phyloP scores from a whole-genome alignment of 1,284 basidiomycete genomes.

The Apiotrichum veenhuisii region DNA sequence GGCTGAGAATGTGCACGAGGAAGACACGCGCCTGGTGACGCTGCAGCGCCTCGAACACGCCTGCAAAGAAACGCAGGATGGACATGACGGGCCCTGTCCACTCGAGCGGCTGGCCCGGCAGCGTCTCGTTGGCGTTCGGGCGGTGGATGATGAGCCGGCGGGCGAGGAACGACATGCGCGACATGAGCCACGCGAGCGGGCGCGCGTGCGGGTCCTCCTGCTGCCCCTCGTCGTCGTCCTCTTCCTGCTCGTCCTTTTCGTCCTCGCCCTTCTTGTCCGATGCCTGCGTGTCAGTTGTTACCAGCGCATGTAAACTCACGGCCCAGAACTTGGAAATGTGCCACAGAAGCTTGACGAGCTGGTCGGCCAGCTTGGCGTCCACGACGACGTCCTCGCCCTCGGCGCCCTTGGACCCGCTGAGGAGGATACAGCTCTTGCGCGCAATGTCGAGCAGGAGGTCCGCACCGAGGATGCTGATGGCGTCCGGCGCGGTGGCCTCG shows the following conservation, averaged over 20 bases:
- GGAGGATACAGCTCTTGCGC: conserved; percentile 69
- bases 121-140: conserved; percentile 41
- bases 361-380: conserved; percentile 71
- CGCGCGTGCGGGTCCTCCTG: conserved; percentile 49
- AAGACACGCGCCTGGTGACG: conserved; percentile 60
- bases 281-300: conserved; percentile 4
- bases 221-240: conserved; percentile 41
- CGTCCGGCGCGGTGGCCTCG: not conserved
- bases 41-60: conserved; percentile 73
- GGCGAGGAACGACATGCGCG: conserved; percentile 84
- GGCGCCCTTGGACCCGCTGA: conserved; percentile 59
- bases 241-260: conserved; percentile 35
- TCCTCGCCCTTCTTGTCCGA: conserved; percentile 35
- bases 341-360: conserved; percentile 91
- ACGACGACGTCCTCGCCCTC: conserved; percentile 50
- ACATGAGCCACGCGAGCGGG: conserved; percentile 87
- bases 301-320: conserved; percentile 1
- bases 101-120: conserved; percentile 51
- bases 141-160: conserved; percentile 51
- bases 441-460: conserved; percentile 67
- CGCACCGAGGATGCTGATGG: conserved; percentile 7
- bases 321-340: conserved; percentile 82
- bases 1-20: conserved; percentile 78
- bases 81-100: conserved; percentile 80
- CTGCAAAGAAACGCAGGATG: conserved; percentile 89